Percentiles rank a stretch among this genome's conserved stretches.
These are phyloP conservation scores for Coprinopsis strossmayeri DNA, from an alignment of 768 basidiomycete genomes.

Conservation along the genomic window DNA sequence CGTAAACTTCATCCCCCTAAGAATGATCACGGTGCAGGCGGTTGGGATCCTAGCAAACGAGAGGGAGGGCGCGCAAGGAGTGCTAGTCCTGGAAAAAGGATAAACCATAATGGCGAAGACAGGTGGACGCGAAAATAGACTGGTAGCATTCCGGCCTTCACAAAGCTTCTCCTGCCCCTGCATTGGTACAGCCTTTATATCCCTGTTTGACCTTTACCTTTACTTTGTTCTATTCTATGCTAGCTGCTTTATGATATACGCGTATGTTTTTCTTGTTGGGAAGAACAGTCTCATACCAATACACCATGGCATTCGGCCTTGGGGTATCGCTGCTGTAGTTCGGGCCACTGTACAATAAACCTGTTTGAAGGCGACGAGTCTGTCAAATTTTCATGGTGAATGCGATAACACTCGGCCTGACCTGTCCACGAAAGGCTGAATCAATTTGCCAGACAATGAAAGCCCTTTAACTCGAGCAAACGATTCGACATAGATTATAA, in stretches of 20 bases:
- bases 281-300: conserved; percentile 42
- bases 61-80: conserved; percentile 63
- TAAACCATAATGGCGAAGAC: conserved; percentile 65
- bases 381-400: not conserved
- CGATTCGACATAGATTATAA: conserved; percentile 84
- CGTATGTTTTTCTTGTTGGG: no score
- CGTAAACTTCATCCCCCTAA: conserved; percentile 67
- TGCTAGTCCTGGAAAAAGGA: conserved; percentile 62
- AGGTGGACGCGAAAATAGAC: conserved; percentile 58
- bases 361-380: conserved; percentile 25
- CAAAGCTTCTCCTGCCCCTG: no score
- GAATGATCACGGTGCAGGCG: conserved; percentile 56
- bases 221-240: no score
- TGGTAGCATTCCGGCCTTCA: not conserved
- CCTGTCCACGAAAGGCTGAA: conserved; percentile 81
- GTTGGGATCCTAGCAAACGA: conserved; percentile 78
- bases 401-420: conserved; percentile 20
- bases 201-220: no score
- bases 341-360: conserved; percentile 91
- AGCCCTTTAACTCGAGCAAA: conserved; percentile 82
- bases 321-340: conserved; percentile 33
- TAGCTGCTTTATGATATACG: no score
- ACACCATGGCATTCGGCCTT: conserved; percentile 54
- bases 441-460: conserved; percentile 78
- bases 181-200: no score